A percentile compares a stretch with the other conserved stretches of the same genome.
These are phyloP conservation scores for Kodamaea ohmeri DNA, from an alignment of 1,139 yeast genomes.

Conservation along the genomic window DNA sequence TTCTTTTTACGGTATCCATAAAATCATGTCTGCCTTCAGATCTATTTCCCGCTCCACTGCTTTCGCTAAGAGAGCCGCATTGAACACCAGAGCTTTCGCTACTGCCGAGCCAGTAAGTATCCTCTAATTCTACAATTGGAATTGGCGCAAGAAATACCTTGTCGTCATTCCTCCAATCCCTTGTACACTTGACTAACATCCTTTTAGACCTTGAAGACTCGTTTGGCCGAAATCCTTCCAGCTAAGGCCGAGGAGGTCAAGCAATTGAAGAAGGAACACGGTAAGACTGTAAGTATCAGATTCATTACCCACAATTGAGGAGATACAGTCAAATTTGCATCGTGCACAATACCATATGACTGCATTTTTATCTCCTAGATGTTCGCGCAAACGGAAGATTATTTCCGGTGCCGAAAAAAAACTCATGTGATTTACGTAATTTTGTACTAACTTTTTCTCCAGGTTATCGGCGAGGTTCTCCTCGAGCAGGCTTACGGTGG, in stretches of 20 bases:
- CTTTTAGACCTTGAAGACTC: slow-evolving; percentile 69
- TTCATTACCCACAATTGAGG: neutral
- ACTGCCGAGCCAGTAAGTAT: slow-evolving; percentile 53
- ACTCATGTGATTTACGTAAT: slow-evolving; percentile 7
- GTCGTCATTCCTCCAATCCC: slow-evolving; percentile 1
- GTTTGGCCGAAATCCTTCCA: slow-evolving; percentile 91
- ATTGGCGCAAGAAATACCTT: too few species aligned
- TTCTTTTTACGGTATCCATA: slow-evolving; percentile 10
- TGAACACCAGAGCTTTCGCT: slow-evolving; percentile 44
- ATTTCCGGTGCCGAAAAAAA: slow-evolving; percentile 2
- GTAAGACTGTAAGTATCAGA: slow-evolving; percentile 60
- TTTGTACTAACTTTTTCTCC: slow-evolving; percentile 15
- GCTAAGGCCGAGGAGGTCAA: slow-evolving; percentile 89
- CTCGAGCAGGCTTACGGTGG: slow-evolving; percentile 99
- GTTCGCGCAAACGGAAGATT: slow-evolving; percentile 3
- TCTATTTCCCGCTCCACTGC: slow-evolving; percentile 36
- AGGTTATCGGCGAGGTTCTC: slow-evolving; percentile 85
- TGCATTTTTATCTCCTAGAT: too few species aligned
- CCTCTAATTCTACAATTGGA: too few species aligned
- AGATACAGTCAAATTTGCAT: neutral
- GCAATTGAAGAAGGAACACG: slow-evolving; percentile 83
- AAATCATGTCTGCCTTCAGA: slow-evolving; percentile 39
- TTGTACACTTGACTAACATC: slow-evolving; percentile 12
- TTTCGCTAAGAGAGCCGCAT: slow-evolving; percentile 37
- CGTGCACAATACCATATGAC: neutral